These are phyloP conservation scores for Sutorius eximius DNA, from an alignment of 1,284 basidiomycete genomes.

Conservation along the genomic window DNA sequence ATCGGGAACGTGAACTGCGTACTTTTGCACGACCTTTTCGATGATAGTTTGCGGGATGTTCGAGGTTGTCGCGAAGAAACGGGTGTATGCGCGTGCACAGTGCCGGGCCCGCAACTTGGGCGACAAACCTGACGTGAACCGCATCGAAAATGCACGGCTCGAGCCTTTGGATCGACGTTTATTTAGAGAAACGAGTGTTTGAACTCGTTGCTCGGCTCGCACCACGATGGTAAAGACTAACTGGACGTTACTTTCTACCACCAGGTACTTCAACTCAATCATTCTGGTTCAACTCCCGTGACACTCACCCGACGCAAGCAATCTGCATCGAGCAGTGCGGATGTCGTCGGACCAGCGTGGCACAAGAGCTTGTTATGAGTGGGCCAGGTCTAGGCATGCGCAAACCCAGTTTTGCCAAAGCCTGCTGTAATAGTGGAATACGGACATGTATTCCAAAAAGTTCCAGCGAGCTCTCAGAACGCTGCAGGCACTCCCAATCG, in stretches of 20 bases:
- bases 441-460: neutral
- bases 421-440: neutral
- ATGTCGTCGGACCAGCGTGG: no score
- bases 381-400: neutral
- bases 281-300: neutral
- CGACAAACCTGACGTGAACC: conserved; percentile 7
- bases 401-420: neutral
- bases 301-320: neutral
- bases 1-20: conserved; percentile 83
- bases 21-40: conserved; percentile 98
- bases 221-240: neutral
- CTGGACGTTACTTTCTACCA: neutral
- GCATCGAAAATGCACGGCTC: conserved; percentile 10
- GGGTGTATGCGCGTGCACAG: conserved; percentile 3
- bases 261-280: neutral
- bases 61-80: conserved; percentile 40
- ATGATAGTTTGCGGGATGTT: conserved; percentile 83
- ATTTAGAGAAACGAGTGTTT: neutral
- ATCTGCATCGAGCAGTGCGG: neutral
- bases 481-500: neutral
- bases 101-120: conserved; percentile 5
- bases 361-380: no score
- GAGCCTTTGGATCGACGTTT: neutral
- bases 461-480: neutral
- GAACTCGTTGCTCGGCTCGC: neutral